A percentile compares a stretch with the other conserved stretches of the same genome.
phyloP scores from a whole-genome alignment of 2,329 filamentous ascomycete genomes.

The Seiridium unicorne region DNA sequence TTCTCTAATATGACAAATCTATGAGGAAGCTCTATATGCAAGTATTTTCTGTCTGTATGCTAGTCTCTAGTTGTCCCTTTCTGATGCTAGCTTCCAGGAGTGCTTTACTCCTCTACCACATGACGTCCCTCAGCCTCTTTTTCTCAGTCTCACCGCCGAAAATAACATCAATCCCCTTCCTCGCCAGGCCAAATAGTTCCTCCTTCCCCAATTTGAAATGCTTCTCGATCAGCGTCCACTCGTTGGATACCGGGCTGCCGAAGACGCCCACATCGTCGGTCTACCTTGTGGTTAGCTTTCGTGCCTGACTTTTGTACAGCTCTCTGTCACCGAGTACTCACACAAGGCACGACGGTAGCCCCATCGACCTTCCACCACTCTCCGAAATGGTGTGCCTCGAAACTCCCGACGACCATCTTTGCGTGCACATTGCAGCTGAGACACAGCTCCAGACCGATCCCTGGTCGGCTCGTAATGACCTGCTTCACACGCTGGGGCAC shows the following conservation, averaged over 20 bases:
- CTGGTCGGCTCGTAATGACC: constrained; percentile 45
- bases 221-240: constrained; percentile 70
- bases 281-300: constrained; percentile 36
- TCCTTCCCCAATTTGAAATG: constrained; percentile 59
- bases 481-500: constrained; percentile 59
- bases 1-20: too few species aligned
- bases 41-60: too few species aligned
- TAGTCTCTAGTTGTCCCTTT: too few species aligned
- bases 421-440: constrained; percentile 79
- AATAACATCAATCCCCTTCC: constrained; percentile 61
- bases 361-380: constrained; percentile 62
- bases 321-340: constrained; percentile 41
- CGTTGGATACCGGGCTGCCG: constrained; percentile 71
- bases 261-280: constrained; percentile 86
- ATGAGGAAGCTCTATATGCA: too few species aligned
- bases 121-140: constrained; percentile 47
- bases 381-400: constrained; percentile 73
- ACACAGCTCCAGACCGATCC: constrained; percentile 71
- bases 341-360: constrained; percentile 64
- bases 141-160: constrained; percentile 67
- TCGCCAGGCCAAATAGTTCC: constrained; percentile 54
- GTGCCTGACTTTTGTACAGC: not conserved
- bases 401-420: constrained; percentile 66
- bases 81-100: too few species aligned
- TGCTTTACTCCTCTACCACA: constrained; percentile 36